Conservation (phyloP, 805 yeast species). For the Kuraishia molischiana region DNA sequence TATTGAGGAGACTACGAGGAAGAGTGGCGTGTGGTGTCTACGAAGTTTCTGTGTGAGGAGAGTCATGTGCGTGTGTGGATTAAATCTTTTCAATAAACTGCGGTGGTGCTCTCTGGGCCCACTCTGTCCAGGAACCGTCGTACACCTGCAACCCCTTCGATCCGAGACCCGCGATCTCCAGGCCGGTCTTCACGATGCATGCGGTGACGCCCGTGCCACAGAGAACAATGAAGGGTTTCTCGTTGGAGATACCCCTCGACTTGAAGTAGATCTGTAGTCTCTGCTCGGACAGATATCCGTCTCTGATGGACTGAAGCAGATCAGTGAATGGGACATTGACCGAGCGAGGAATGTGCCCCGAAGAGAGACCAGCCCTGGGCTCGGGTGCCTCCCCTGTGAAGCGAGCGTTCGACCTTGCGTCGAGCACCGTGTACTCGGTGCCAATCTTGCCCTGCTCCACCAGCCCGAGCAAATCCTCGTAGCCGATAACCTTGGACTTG, state of each 20-base stretch:
- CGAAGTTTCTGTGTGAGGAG: too few relatives aligned
- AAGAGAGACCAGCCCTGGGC: conserved; percentile 78
- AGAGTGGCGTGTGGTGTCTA: too few relatives aligned
- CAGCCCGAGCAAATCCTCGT: conserved; percentile 53
- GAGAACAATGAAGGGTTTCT: conserved; percentile 71
- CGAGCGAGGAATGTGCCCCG: conserved; percentile 87
- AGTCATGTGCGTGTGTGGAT: too few relatives aligned
- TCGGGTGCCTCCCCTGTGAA: conserved; percentile 78
- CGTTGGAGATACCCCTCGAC: conserved; percentile 24
- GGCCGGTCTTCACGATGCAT: conserved; percentile 71
- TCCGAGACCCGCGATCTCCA: conserved; percentile 41
- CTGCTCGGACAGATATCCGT: neutral
- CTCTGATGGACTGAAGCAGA: conserved; percentile 36
- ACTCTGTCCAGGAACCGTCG: conserved; percentile 90
- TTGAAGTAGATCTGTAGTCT: conserved; percentile 34
- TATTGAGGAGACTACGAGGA: too few relatives aligned
- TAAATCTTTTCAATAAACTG: conserved; percentile 37
- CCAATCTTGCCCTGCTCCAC: conserved; percentile 38
- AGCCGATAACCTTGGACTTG: conserved; percentile 46
- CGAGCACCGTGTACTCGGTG: conserved; percentile 47
- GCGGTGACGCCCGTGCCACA: conserved; percentile 98
- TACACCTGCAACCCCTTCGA: conserved; percentile 44
- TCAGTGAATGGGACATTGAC: conserved; percentile 65
- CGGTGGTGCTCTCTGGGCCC: conserved; percentile 66
- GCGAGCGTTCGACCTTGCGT: conserved; percentile 72